Evolutionary conservation across 1,284 basidiomycete species (phyloP), one percentile per base, ranked within the genome.

Genomic region (Cutaneotrichosporon sp.): DNA sequence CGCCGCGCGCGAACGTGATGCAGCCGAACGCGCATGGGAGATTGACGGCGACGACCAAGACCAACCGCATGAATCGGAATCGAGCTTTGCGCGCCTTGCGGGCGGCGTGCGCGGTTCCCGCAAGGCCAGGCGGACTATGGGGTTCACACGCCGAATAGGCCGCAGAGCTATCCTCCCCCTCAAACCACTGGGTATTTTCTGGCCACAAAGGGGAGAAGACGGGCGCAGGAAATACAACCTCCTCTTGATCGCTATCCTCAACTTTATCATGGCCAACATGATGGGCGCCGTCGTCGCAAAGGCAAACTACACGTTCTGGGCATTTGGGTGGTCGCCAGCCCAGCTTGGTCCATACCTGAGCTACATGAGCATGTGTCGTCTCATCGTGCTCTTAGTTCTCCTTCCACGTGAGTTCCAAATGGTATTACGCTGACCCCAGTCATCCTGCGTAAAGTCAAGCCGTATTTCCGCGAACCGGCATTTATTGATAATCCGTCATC

Each of bases 331-430:
- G 91, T 84, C 81, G n/a, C 84, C 89, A 5, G 86, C 89, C 8
- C 59, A 92, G 89, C 78, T 90, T 14, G 91, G 90, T 9, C 92
- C 92, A 68, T 92, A 85, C 81, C 77, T 92, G 58, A 89, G 86
- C 60, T 67, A 86, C 7, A 73, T 87, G 16, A 86, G 87, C n/a
- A 81, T 83, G 21, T 78, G 83, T 2, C 84, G 90, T 7, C 88
- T 89, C 1, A 21, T 86, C 1, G 85, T 86, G 65, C 81, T 93
- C 64, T 82, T 88, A 1, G 64, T 87, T 5, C 66, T 90, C 31
- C 78, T 92, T 9, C 92, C 92, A 13, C 26, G 80, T 80, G 40
- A 71, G 79, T 75, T 22, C 8, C 3, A 14, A 5, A 36, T 53
- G 1, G 22, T 31, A 26, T 14, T 14, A 4, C 31, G 26, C 30